Conservation (phyloP, 345 rosid species). For the Dovyalis caffra region DNA sequence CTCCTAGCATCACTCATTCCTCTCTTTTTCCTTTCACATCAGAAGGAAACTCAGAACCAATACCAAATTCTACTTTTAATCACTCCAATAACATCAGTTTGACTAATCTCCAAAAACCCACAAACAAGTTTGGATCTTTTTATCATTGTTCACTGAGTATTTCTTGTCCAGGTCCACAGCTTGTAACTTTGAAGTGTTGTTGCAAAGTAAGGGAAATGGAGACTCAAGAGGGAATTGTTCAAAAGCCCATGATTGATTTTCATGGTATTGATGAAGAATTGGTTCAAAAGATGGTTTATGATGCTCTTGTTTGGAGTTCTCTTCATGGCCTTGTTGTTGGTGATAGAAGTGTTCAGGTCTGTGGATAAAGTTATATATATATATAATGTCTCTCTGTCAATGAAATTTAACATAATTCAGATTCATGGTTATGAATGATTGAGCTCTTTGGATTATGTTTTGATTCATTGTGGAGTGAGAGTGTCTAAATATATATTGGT, state of each 20-base stretch:
- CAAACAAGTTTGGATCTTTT: not conserved
- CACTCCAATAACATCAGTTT: not conserved
- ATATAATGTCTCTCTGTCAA: not conserved
- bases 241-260: conserved; percentile 43
- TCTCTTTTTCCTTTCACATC: not conserved
- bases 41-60: not conserved
- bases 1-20: not conserved
- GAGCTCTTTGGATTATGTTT: not conserved
- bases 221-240: conserved; percentile 23
- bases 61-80: not conserved
- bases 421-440: not conserved
- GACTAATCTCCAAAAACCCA: conserved; percentile 4
- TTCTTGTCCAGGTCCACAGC: conserved; percentile 9
- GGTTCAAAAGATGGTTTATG: conserved; percentile 68
- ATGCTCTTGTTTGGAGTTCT: conserved; percentile 97
- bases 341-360: conserved; percentile 65
- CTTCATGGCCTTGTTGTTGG: conserved; percentile 95
- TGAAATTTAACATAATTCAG: not conserved
- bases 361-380: not conserved
- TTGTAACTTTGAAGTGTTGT: conserved; percentile 38
- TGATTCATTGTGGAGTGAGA: not conserved
- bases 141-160: not conserved
- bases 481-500: not conserved
- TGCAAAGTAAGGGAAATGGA: conserved; percentile 43
- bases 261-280: conserved; percentile 51